Evolutionary conservation across 257 asterid species (phyloP).

Genomic region (Solanum medicagineum): DNA sequence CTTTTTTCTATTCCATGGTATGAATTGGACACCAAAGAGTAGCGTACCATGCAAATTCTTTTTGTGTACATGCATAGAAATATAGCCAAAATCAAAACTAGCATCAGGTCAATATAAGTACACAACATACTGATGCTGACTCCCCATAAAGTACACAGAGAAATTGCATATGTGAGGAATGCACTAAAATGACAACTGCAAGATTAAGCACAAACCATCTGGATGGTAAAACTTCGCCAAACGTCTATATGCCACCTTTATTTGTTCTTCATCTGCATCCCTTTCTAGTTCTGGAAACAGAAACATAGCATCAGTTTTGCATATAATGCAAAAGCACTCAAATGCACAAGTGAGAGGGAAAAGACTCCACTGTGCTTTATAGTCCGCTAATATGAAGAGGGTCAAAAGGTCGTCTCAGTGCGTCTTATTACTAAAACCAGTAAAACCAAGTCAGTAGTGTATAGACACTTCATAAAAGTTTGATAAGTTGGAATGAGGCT

Average conservation of each 20-base stretch:
- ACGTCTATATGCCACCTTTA: slow-evolving; percentile 80
- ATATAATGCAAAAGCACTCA: background rate
- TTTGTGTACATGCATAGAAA: background rate
- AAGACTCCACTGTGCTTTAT: background rate
- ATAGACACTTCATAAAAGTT: background rate
- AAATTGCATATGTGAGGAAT: background rate
- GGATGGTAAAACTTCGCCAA: slow-evolving; percentile 97
- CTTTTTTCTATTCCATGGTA: background rate
- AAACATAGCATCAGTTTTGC: slow-evolving; percentile 2
- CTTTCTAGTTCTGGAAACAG: slow-evolving; percentile 61
- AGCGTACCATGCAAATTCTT: background rate
- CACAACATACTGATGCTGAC: background rate
- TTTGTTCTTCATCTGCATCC: slow-evolving; percentile 83
- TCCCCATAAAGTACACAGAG: background rate
- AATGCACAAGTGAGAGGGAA: background rate
- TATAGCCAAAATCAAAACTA: background rate
- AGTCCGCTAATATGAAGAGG: background rate
- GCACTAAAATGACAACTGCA: background rate
- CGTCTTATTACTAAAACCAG: background rate
- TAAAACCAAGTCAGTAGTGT: background rate
- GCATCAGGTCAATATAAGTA: background rate
- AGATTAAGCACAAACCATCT: slow-evolving; percentile 59
- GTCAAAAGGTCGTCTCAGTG: background rate
- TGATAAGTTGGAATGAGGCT: background rate
- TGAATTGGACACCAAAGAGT: background rate